Conservation (phyloP, 192 early-diverging fungal genomes). For the Paraglomus brasilianum region DNA sequence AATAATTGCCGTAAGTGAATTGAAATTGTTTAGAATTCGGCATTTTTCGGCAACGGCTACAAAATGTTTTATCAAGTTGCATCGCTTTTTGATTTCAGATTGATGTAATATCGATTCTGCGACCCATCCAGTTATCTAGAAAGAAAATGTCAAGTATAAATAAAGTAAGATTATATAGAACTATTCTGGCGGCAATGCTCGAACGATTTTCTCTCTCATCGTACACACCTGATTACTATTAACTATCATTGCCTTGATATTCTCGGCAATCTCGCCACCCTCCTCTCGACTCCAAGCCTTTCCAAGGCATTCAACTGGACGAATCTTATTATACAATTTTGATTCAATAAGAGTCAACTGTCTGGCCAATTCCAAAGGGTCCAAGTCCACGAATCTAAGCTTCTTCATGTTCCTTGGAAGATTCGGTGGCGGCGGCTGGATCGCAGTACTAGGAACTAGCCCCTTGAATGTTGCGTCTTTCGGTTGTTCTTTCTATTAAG, state of each 20-base stretch:
- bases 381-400: slow-evolving; percentile 83
- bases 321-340: slow-evolving; percentile 78
- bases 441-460: slow-evolving; percentile 61
- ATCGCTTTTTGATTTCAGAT: slow-evolving; percentile 77
- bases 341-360: slow-evolving; percentile 94
- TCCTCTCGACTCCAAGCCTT: slow-evolving; percentile 82
- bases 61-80: slow-evolving; percentile 76
- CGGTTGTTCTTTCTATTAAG: slow-evolving; percentile 35
- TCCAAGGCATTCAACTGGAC: slow-evolving; percentile 85
- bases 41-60: slow-evolving; percentile 76
- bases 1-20: slow-evolving; percentile 86
- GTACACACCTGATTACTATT: slow-evolving; percentile 72
- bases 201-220: too few species aligned
- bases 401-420: slow-evolving; percentile 76
- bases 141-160: background rate
- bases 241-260: slow-evolving; percentile 86
- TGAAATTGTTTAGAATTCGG: slow-evolving; percentile 85
- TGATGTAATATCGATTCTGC: slow-evolving; percentile 79
- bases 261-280: slow-evolving; percentile 64
- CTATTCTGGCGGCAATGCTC: too few species aligned
- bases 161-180: too few species aligned
- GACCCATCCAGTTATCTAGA: slow-evolving; percentile 75
- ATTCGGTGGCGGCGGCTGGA: slow-evolving; percentile 73
- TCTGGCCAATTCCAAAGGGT: slow-evolving; percentile 89
- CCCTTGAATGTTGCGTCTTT: slow-evolving; percentile 59